Evolutionary conservation across 768 basidiomycete species (phyloP), one percentile per base, ranked within the genome.

Genomic region (Glaciozyma martinii): DNA sequence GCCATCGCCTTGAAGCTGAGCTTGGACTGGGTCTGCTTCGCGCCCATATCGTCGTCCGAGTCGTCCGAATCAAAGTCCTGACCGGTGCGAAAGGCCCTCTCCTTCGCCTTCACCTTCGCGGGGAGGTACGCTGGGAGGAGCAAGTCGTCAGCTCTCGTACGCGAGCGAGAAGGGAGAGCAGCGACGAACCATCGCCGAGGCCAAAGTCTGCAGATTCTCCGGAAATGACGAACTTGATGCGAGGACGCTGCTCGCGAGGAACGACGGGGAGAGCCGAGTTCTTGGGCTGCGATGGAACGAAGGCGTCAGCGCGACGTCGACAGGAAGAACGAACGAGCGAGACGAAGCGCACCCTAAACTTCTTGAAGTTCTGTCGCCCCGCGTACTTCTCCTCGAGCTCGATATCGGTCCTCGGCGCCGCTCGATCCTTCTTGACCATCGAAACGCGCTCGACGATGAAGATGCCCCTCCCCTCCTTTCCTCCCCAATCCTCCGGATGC

Each of bases 351-450:
- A 70, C 68, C 42, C 63, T 61, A 61, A 70, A 70, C 29, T 61
- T 63, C 47, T 70, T 70, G 55, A 62, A 70, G 60, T 70, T 70
- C 7, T 60, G 27, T 50, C 46, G 40, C 1, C 68, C 68, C 4
- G 52, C 60, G 59, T 59, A 70, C 8, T 56, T 40, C 23, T 25
- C 53, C 40, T 63, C 60, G 27, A 52, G n/a, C 21, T 59, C 60
- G 30, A 32, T 37, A 32, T 60, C 62, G 19, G 58, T 47, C 8
- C 62, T 46, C 33, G 49, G 23, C 52, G n/a, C 43, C 10, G 59
- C 27, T 29, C 56, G 42, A 50, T 61, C 47, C 49, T 55, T 61
- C n/a, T n/a, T n/a, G 46, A 61, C 65, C n/a, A 66, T 6, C 44
- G 63, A 60, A 15, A 66, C 23, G 16, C 47, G 37, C 32, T 32